Conservation (phyloP, 192 early-diverging fungal species). For the Globomyces pollinis-pini region DNA sequence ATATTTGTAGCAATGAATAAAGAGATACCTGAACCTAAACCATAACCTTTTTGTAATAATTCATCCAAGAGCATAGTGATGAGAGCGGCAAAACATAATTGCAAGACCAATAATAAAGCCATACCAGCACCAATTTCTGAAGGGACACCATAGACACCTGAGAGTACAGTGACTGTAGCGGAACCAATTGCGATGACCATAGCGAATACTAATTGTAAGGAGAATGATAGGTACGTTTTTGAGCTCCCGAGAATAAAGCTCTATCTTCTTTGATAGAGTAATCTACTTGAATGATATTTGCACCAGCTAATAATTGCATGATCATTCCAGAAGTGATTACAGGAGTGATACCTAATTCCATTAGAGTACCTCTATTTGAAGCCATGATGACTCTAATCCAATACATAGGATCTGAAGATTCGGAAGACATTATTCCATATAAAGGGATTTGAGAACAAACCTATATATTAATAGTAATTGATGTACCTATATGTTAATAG, state of each 20-base stretch:
- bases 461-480: no score
- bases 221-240: conserved; percentile 51
- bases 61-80: conserved; percentile 99
- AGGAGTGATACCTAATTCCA: conserved; percentile 99
- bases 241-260: conserved; percentile 97
- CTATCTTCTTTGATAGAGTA: conserved; percentile 98
- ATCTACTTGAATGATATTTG: conserved; percentile 98
- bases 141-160: conserved; percentile 95
- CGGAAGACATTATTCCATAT: conserved; percentile 99
- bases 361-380: conserved; percentile 98
- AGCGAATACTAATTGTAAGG: conserved; percentile 71
- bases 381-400: conserved; percentile 99
- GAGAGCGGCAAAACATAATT: conserved; percentile 92
- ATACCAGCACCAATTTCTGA: conserved; percentile 95
- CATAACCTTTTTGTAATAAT: conserved; percentile 99
- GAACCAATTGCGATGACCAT: conserved; percentile 99
- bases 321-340: conserved; percentile 99
- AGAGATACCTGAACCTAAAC: conserved; percentile 97
- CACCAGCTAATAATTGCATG: conserved; percentile 98
- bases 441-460: conserved; percentile 98
- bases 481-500: no score
- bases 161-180: conserved; percentile 96
- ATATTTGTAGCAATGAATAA: conserved; percentile 99
- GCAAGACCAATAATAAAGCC: conserved; percentile 89
- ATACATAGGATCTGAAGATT: conserved; percentile 97